Evolutionary conservation across 2,329 filamentous ascomycete species (phyloP).

Genomic region (Gyromitra esculenta): DNA sequence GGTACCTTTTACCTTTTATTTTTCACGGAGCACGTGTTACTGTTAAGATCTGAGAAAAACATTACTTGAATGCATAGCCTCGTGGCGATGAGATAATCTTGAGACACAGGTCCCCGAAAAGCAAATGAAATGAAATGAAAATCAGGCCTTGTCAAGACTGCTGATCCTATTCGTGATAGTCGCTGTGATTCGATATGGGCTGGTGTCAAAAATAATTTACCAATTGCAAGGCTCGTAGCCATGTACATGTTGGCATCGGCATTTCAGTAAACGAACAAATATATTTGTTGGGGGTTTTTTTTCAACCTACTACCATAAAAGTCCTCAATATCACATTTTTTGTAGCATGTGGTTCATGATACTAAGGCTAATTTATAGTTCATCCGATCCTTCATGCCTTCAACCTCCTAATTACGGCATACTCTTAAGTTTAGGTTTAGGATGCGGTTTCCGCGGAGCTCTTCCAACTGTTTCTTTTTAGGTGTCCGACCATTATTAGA

Average conservation of each 20-base stretch:
- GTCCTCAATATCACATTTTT: slow-evolving; percentile 15
- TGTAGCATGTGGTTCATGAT: slow-evolving; percentile 17
- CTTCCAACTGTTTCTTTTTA: not conserved
- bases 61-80: slow-evolving; percentile 12
- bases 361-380: slow-evolving; percentile 29
- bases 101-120: slow-evolving; percentile 3
- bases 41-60: not conserved
- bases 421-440: not conserved
- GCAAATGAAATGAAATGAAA: not conserved
- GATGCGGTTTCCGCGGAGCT: slow-evolving; percentile 15
- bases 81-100: slow-evolving; percentile 6
- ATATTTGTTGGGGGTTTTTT: slow-evolving; percentile 11
- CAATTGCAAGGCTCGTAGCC: slow-evolving; percentile 6
- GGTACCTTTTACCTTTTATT: slow-evolving; percentile 9
- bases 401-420: not conserved
- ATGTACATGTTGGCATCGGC: not conserved
- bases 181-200: not conserved
- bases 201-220: slow-evolving; percentile 14
- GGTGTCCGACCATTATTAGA: not conserved
- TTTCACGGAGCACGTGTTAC: slow-evolving; percentile 6
- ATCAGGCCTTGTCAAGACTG: slow-evolving; percentile 3
- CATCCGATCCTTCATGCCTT: slow-evolving; percentile 36
- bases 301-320: slow-evolving; percentile 9
- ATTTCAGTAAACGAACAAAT: slow-evolving; percentile 16
- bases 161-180: slow-evolving; percentile 24